Base-by-base conservation (phyloP, 805 yeast species). In the Lachancea kluyveri region DNA sequence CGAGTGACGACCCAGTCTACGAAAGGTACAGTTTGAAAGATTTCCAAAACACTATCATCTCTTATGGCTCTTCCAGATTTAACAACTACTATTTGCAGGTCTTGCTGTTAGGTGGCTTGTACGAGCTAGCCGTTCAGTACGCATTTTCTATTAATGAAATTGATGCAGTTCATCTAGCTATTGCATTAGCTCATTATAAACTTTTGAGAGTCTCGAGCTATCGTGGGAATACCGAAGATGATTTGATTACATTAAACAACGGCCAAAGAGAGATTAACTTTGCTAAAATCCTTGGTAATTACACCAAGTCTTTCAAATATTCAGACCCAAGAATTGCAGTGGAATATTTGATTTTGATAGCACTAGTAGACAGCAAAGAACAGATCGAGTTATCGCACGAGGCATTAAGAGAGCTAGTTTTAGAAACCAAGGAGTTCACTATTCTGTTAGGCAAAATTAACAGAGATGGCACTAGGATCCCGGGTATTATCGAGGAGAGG, bases 241-340 rank as follows among this genome's bases (percentile, higher is more conserved):
- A 62, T 21, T 57, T 70, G 22, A 51, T 65, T 17, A 42, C 56
- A 2, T 41, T 59, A 15, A 59, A 57, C 10, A 49, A 52, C 15
- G 57, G 60, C 5, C 55, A 57, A 21, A 60, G 65, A 14, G 54
- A 46, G 37, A 53, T 67, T 33, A 54, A 68, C 42, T 57, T 78
- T 54, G 77, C 82, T 12, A 67, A 83, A 36, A 55, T 86, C 31
- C 46, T 92, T 29, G 94, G 94, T 1, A 74, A 78, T 13, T 90
- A 85, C 58, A 82, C 92, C 8, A 71, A 87, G 40, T 74, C 79
- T 11, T 90, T 92, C 66, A 79, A 87, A 47, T 73, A 74, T 37
- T 74, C 90, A 23, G 94, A 87, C 59, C 94, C 97, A 15, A 74
- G 79, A 47, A 84, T 81, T 35, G 96, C 96, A 1, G 82, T 84